A percentile compares a stretch with the other conserved stretches of the same genome.
These are phyloP conservation scores for Chaetomium olivaceum DNA, from an alignment of 2,329 filamentous ascomycete species.

Conservation along the genomic window DNA sequence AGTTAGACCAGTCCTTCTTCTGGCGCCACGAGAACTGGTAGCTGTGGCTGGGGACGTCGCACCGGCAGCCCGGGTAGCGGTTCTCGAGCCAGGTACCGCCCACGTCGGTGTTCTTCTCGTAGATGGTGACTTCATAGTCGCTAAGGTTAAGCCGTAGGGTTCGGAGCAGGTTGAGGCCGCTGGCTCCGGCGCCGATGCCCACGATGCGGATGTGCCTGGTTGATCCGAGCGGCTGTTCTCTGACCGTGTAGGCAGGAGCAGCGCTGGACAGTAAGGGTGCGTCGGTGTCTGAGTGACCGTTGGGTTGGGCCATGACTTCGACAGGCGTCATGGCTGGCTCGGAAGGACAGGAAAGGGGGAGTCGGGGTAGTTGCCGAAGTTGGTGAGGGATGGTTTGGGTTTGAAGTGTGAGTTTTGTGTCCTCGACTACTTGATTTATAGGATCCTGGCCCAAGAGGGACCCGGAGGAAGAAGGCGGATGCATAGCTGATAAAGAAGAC, in stretches of 20 bases:
- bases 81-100: slow-evolving; percentile 63
- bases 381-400: neutral
- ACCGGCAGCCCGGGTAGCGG: slow-evolving; percentile 58
- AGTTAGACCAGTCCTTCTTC: slow-evolving; percentile 60
- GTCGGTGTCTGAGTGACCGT: slow-evolving; percentile 15
- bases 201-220: slow-evolving; percentile 46
- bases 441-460: neutral
- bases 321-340: slow-evolving; percentile 11
- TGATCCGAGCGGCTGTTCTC: slow-evolving; percentile 43
- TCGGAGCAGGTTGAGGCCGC: slow-evolving; percentile 48
- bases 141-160: slow-evolving; percentile 46
- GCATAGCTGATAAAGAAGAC: slow-evolving; percentile 2
- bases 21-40: slow-evolving; percentile 64
- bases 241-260: slow-evolving; percentile 37
- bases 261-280: slow-evolving; percentile 6
- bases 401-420: neutral
- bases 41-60: slow-evolving; percentile 60
- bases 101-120: slow-evolving; percentile 57
- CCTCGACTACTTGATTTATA: slow-evolving; percentile 10
- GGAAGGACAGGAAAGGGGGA: slow-evolving; percentile 4
- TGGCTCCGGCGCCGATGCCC: slow-evolving; percentile 48
- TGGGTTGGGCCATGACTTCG: slow-evolving; percentile 16
- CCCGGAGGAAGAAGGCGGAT: neutral
- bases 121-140: slow-evolving; percentile 50
- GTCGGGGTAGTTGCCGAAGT: neutral